Evolutionary conservation across 139 green algal genomes (phyloP).

Genomic region (Auxenochlorella pyrenoidosa): DNA sequence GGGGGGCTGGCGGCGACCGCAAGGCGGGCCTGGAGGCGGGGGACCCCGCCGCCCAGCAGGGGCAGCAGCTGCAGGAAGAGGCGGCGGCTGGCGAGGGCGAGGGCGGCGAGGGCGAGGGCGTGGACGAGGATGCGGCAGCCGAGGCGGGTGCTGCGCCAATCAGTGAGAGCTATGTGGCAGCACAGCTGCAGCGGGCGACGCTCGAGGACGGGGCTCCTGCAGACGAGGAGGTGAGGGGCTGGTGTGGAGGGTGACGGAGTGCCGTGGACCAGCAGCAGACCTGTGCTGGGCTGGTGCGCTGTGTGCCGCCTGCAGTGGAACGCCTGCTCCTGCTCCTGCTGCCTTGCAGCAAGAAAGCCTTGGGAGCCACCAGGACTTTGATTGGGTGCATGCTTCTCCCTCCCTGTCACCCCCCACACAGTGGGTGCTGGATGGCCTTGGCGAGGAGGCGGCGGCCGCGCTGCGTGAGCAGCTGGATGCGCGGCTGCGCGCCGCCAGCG

Average conservation of each 20-base stretch:
- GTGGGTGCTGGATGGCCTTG: slow-evolving; percentile 20
- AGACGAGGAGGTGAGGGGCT: not conserved
- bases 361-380: too few species aligned
- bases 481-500: slow-evolving; percentile 45
- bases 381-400: too few species aligned
- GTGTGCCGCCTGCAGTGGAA: too few species aligned
- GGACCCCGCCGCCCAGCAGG: slow-evolving; percentile 18
- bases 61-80: slow-evolving; percentile 28
- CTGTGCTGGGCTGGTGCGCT: too few species aligned
- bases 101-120: slow-evolving; percentile 32
- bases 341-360: too few species aligned
- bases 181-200: slow-evolving; percentile 31
- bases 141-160: slow-evolving; percentile 25
- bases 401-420: too few species aligned
- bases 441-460: slow-evolving; percentile 38
- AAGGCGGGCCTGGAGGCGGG: slow-evolving; percentile 33
- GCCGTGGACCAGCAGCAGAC: too few species aligned
- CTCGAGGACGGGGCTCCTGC: slow-evolving; percentile 35
- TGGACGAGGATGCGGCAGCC: slow-evolving; percentile 33
- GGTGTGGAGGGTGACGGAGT: too few species aligned
- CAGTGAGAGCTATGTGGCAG: slow-evolving; percentile 36
- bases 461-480: slow-evolving; percentile 70
- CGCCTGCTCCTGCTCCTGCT: too few species aligned
- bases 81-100: slow-evolving; percentile 14
- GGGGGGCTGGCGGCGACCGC: slow-evolving; percentile 34